These are phyloP conservation scores for Brassica nigra DNA, from an alignment of 345 rosid genomes.

Conservation along the genomic window DNA sequence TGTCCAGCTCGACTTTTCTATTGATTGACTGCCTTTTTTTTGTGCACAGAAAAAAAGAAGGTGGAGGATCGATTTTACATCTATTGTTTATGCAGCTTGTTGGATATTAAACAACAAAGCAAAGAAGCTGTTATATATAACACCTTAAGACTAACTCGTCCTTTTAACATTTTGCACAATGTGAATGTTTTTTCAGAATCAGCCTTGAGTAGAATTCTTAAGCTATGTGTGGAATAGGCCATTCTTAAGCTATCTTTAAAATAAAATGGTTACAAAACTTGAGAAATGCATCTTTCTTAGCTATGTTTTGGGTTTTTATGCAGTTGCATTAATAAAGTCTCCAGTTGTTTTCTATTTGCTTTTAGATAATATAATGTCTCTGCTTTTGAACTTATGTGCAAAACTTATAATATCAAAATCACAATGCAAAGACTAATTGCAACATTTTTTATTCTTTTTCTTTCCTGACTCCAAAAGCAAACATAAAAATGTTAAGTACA, in stretches of 20 bases:
- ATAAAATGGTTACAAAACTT: no score
- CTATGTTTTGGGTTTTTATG: background rate
- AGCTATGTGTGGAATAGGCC: background rate
- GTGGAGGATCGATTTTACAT: background rate
- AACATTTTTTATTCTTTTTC: background rate
- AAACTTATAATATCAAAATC: background rate
- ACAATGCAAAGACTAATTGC: background rate
- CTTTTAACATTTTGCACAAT: background rate
- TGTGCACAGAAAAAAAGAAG: background rate
- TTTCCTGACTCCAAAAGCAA: background rate
- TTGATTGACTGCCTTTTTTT: no score
- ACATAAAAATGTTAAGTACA: background rate
- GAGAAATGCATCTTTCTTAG: background rate
- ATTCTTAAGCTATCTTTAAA: no score
- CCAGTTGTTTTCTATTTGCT: background rate
- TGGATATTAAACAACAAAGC: background rate
- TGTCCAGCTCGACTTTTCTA: no score
- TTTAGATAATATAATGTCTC: background rate
- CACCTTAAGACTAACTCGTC: constrained; percentile 1
- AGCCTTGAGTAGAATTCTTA: background rate
- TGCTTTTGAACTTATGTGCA: background rate
- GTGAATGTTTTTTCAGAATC: background rate
- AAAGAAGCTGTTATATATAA: background rate
- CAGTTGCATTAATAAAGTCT: background rate
- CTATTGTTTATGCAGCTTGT: background rate